Conservation (phyloP, 2,329 filamentous ascomycete species). For the Anthostomella pinea region DNA sequence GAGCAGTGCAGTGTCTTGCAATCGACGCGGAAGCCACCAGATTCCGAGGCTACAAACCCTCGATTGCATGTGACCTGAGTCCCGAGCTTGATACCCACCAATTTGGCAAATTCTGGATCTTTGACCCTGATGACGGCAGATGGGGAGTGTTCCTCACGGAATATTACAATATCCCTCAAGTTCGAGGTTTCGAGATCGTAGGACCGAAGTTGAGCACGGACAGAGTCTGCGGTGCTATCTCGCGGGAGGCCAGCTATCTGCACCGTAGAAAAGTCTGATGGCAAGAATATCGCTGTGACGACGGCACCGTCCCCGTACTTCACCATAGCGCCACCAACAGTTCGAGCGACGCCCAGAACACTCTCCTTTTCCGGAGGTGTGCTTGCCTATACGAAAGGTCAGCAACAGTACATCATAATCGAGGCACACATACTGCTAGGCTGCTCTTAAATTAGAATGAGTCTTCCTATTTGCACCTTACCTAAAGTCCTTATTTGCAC, state of each 20-base stretch:
- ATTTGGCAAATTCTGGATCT: constrained; percentile 28
- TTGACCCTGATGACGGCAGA: constrained; percentile 25
- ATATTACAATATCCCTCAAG: constrained; percentile 14
- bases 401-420: no score
- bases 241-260: constrained; percentile 30
- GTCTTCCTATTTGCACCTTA: no score
- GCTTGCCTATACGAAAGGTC: no score
- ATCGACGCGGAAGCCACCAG: constrained; percentile 31
- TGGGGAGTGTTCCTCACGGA: neutral
- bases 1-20: constrained; percentile 35
- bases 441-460: no score
- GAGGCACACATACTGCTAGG: no score
- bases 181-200: constrained; percentile 10
- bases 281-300: constrained; percentile 27
- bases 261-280: constrained; percentile 37
- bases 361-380: no score
- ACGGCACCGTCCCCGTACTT: constrained; percentile 33
- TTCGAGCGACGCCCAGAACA: constrained; percentile 5
- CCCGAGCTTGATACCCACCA: constrained; percentile 11
- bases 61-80: neutral
- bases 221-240: constrained; percentile 13
- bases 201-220: constrained; percentile 20
- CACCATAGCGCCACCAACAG: constrained; percentile 26
- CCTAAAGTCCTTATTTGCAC: no score
- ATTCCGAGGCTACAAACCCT: constrained; percentile 20